Conservation (phyloP, 257 asterid species). For the Penstemon barbatus region DNA sequence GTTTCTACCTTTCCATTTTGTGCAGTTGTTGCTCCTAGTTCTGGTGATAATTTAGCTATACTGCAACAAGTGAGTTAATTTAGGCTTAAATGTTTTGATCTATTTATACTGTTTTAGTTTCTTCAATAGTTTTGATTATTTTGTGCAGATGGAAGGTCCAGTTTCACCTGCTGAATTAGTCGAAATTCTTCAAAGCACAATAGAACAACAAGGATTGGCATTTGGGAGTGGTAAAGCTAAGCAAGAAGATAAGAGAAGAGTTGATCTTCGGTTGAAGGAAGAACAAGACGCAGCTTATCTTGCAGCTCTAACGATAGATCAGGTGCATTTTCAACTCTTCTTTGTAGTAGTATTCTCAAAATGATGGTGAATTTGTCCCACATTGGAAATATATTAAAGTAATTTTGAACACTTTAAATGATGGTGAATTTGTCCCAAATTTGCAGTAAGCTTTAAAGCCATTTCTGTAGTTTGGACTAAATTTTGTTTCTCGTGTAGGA, state of each 20-base stretch:
- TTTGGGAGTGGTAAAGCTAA: slow-evolving; percentile 52
- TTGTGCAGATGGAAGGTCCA: slow-evolving; percentile 75
- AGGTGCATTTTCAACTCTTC: slow-evolving; percentile 40
- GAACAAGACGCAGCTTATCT: slow-evolving; percentile 86
- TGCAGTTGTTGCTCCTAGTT: slow-evolving; percentile 72
- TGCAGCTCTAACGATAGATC: slow-evolving; percentile 69
- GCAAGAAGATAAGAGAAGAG: slow-evolving; percentile 46
- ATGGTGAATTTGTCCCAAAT: too few relatives aligned
- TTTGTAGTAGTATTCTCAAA: too few relatives aligned
- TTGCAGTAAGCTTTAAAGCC: not conserved
- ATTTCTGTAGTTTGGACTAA: not conserved
- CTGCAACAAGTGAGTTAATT: slow-evolving; percentile 56
- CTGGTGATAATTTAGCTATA: slow-evolving; percentile 65
- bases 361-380: too few relatives aligned
- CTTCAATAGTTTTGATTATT: not conserved
- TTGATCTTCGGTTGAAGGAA: slow-evolving; percentile 57
- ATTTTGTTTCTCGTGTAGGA: slow-evolving; percentile 41
- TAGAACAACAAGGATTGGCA: slow-evolving; percentile 81
- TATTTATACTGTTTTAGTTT: not conserved
- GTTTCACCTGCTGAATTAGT: slow-evolving; percentile 70
- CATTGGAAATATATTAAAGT: not conserved
- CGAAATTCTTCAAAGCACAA: slow-evolving; percentile 65
- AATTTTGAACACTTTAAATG: not conserved
- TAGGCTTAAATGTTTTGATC: not conserved
- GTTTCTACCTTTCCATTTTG: slow-evolving; percentile 70